Evolutionary conservation across 2,329 filamentous ascomycete species (phyloP).

Genomic region (Paraphoma sp.): DNA sequence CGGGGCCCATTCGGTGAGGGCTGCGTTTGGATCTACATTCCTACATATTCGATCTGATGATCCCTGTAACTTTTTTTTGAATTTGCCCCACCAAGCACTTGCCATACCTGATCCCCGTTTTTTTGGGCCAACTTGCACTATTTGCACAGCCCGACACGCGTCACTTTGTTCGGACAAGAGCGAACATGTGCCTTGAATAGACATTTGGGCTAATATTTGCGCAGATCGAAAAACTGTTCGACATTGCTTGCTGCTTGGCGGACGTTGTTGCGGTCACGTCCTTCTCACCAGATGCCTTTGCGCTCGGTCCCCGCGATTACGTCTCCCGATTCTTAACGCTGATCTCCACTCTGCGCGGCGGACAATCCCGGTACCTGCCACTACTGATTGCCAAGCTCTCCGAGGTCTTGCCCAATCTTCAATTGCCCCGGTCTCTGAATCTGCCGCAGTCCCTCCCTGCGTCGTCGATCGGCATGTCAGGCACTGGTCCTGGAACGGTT

Average conservation of each 20-base stretch:
- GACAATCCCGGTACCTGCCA: constrained; percentile 77
- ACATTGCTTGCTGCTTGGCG: constrained; percentile 74
- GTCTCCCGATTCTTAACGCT: constrained; percentile 72
- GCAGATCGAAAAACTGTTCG: constrained; percentile 80
- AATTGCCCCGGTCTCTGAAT: constrained; percentile 45
- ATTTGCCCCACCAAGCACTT: constrained; percentile 3
- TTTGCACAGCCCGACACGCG: constrained; percentile 6
- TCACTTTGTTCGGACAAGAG: neutral
- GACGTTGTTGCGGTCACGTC: constrained; percentile 73
- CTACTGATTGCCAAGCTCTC: constrained; percentile 78
- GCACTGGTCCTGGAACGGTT: constrained; percentile 30
- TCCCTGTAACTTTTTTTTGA: constrained; percentile 21
- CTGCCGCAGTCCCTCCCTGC: constrained; percentile 34
- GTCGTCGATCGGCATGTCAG: constrained; percentile 35
- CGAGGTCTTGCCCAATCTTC: constrained; percentile 67
- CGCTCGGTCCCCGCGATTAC: constrained; percentile 69
- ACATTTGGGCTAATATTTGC: constrained; percentile 29
- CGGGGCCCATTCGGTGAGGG: constrained; percentile 12
- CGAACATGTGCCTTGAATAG: neutral
- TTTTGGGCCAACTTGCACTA: constrained; percentile 5
- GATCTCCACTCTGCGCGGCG: constrained; percentile 73
- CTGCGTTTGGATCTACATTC: constrained; percentile 19
- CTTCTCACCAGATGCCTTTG: constrained; percentile 63
- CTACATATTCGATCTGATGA: constrained; percentile 20
- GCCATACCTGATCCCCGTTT: neutral